A percentile compares a stretch with the other conserved stretches of the same genome.
Conservation (phyloP, 306 rosid species). For the Quercus robur region DNA sequence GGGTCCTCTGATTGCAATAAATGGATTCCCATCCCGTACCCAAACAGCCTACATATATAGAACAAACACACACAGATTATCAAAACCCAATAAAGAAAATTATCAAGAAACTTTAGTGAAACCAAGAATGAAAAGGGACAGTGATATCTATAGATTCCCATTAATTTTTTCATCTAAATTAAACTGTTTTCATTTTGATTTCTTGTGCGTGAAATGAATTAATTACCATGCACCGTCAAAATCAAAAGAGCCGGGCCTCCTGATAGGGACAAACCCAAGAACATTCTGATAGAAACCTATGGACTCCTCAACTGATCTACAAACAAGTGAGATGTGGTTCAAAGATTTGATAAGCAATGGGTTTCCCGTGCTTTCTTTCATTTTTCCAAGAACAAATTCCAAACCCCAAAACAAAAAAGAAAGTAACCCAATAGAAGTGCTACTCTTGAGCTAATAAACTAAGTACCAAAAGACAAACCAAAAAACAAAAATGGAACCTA, state of each 20-base stretch:
- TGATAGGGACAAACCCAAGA: conserved; percentile 79
- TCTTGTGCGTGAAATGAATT: background rate
- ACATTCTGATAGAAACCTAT: conserved; percentile 67
- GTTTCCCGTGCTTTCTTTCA: conserved; percentile 70
- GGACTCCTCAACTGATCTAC: conserved; percentile 62
- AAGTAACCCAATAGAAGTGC: background rate
- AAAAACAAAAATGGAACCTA: background rate
- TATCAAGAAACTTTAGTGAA: background rate
- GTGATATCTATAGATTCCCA: background rate
- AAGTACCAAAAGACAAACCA: background rate
- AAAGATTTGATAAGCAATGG: conserved; percentile 82
- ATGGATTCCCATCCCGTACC: conserved; percentile 87
- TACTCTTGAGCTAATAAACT: no score
- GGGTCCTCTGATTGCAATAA: conserved; percentile 65
- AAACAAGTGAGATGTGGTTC: conserved; percentile 79
- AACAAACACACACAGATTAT: background rate
- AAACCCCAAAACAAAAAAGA: background rate
- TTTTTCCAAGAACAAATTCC: conserved; percentile 19
- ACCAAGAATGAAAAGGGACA: background rate
- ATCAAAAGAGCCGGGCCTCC: conserved; percentile 85
- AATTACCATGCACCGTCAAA: conserved; percentile 90
- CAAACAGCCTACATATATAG: conserved; percentile 58
- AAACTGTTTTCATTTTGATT: background rate
- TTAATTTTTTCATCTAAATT: background rate
- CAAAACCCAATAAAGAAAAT: background rate